Base-by-base conservation (phyloP, 2,329 filamentous ascomycete species). In the Annulohypoxylon truncatum region DNA sequence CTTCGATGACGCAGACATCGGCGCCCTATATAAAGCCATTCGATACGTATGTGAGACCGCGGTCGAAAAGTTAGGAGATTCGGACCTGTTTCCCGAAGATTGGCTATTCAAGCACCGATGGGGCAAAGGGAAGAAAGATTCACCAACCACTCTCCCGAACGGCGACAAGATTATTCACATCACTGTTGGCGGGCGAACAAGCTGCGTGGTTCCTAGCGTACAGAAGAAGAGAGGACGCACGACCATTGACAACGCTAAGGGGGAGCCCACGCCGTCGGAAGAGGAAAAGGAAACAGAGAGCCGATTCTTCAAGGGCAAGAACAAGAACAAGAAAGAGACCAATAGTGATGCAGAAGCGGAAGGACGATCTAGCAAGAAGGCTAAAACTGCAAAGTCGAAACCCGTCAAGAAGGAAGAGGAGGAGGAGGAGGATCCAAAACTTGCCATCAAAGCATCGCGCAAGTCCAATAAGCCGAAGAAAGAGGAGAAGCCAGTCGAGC, bases 21-120 rank as follows among this genome's bases (percentile, higher is more conserved):
- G 87, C 69, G 84, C 83, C 38, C 82, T 99, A 1, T 90, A 96
- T 77, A 83, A 89, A 7, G 86, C 90, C 0, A 89, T 97, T 44
- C 85, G 91, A 63, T 89, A 92, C 67, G 90, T 99, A 7, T 97
- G 93, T 76, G 86, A 90, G 64, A 91, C 89, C 0, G 92, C 95
- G 0, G 89, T 95, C 18, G 92, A 92, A 51, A 83, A 89, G 24
- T 84, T 97, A 4, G 93, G 89, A 2, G 94, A 98, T 69, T 94
- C 92, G 18, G 89, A 91, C 38, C 83, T 91, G 74, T 97, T 98
- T 68, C 96, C 96, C 0, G 84, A 91, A 4, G 85, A 94, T 66
- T 99, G 96, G 93, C 82, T 97, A 9, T 96, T 97, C 82, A 90
- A 92, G 67, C 85, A 96, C 76, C 88, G 94, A 24, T 98, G 96